phyloP scores from a whole-genome alignment of 2,329 filamentous ascomycete genomes.

The Sporothrix brasiliensis region DNA sequence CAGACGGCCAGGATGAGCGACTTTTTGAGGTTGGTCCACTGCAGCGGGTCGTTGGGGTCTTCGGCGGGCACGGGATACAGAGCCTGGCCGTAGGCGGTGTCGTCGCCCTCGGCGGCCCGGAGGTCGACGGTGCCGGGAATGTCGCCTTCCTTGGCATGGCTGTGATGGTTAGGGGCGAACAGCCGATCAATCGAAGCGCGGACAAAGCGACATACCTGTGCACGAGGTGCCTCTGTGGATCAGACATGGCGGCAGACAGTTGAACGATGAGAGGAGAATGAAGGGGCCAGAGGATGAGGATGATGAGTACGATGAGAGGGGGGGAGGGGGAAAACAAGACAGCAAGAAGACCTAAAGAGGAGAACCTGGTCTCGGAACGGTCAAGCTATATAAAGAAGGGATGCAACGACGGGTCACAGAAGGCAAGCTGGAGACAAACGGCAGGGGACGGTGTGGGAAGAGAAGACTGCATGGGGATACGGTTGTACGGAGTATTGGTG shows the following conservation, averaged over 20 bases:
- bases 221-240: conserved; percentile 32
- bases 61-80: conserved; percentile 63
- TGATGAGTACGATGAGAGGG: not conserved
- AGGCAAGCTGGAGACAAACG: not conserved
- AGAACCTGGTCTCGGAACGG: not conserved
- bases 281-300: too few species aligned
- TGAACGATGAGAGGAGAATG: not conserved
- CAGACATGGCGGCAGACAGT: not conserved
- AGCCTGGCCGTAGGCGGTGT: conserved; percentile 62
- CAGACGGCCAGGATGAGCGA: conserved; percentile 58
- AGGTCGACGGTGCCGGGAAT: conserved; percentile 40
- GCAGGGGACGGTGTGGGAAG: not conserved
- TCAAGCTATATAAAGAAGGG: conserved; percentile 7
- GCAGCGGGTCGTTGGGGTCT: conserved; percentile 63
- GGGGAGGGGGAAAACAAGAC: too few species aligned
- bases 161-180: conserved; percentile 23
- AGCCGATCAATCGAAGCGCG: not conserved
- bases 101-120: conserved; percentile 56
- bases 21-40: conserved; percentile 61
- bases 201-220: conserved; percentile 34
- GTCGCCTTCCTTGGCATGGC: conserved; percentile 39
- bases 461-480: not conserved
- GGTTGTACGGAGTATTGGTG: not conserved
- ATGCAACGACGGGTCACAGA: not conserved
- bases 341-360: not conserved